Base-by-base conservation (phyloP, 495 filamentous ascomycete genomes). In the Elaphomyces granulatus region DNA sequence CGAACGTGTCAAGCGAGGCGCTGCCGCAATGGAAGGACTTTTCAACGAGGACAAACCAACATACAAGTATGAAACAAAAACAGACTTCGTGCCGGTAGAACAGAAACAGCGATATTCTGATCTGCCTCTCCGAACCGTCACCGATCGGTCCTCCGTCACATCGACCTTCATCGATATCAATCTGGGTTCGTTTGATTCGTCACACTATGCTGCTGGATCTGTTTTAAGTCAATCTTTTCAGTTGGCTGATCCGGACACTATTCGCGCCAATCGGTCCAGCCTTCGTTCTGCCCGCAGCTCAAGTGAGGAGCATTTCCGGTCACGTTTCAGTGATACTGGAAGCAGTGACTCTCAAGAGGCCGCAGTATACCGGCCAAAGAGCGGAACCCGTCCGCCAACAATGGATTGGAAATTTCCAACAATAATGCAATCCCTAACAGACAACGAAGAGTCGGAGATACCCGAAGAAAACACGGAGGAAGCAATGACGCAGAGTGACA, bases 371-470 rank as follows among this genome's bases (percentile, higher is more conserved):
- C 50, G 61, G 14, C 54, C 56, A 3, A 45, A 41, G 6, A 57
- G 51, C 8, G 65, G 56, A 1, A 63, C 66, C 2, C 61, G 64
- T 4, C 66, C 64, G 30, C 61, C 64, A 4, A 68, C 67, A 3
- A 67, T 67, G 61, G 66, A 66, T 37, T 70, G 64, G 64, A 66
- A 63, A 20, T 70, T 70, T 34, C 66, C 66, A 0, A 36, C 48
- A 1, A 64, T 67, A 34, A 50, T 48, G 34, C 45, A 45, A 8
- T 38, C 49, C 15, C 43, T 48, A 21, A 52, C 56, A 15, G 54
- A 55, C 15, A 50, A 45, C 8, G 37, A 50, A 32, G 37, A 44
- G 40, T 18, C 40, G 38, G 36, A 33, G 16, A 34, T 47, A 19
- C 42, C 52, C 15, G 49, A 47, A 4, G 38, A 33, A 9, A 20